phyloP scores from a whole-genome alignment of 441 rosid genomes.

The Kokia cookei region DNA sequence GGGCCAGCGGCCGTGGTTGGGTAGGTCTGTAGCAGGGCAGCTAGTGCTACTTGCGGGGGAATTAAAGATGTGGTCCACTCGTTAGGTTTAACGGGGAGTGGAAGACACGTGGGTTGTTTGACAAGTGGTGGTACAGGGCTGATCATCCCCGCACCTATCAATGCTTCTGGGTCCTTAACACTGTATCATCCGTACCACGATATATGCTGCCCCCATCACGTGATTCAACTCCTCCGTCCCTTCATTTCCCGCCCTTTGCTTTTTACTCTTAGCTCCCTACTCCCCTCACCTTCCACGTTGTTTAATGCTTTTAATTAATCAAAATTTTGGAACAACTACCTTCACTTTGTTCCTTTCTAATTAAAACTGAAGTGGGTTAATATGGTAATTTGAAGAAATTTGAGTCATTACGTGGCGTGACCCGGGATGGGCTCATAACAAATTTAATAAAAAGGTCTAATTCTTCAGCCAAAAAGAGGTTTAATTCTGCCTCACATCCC shows the following conservation, averaged over 20 bases:
- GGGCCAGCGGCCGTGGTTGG: background rate
- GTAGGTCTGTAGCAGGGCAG: background rate
- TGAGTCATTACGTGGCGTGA: conserved; percentile 29
- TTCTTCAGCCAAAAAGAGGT: too few relatives aligned
- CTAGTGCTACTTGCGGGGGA: background rate
- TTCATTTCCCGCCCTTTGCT: background rate
- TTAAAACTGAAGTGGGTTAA: background rate
- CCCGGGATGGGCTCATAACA: conserved; percentile 18
- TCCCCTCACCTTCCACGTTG: too few relatives aligned
- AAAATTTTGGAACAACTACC: too few relatives aligned
- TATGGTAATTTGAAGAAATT: background rate
- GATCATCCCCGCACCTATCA: background rate
- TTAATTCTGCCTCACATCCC: too few relatives aligned
- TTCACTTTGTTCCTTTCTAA: background rate
- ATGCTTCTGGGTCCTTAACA: background rate
- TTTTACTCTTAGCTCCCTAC: too few relatives aligned
- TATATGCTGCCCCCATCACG: background rate
- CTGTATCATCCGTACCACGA: background rate
- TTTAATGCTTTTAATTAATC: too few relatives aligned
- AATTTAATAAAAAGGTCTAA: too few relatives aligned
- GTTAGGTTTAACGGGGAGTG: background rate
- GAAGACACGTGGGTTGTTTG: conserved; percentile 5
- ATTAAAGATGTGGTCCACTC: background rate
- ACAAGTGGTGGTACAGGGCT: conserved; percentile 1
- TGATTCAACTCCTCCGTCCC: background rate